Conservation (phyloP, 768 basidiomycete genomes). For the Hypholoma sublateritium region DNA sequence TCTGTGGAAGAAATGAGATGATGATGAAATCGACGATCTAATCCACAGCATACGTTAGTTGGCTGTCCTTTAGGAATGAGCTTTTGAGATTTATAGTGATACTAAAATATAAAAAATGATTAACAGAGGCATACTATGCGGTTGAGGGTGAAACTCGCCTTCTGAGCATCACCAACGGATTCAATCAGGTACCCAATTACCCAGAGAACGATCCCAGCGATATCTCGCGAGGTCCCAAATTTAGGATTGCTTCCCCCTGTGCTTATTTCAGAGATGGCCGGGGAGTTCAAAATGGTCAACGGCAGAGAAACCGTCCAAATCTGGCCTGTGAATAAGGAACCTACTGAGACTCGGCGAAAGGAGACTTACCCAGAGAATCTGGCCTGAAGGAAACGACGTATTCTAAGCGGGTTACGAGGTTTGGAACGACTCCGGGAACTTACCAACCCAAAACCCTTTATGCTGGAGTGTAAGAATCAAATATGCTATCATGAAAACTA, state of each 20-base stretch:
- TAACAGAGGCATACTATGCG: not conserved
- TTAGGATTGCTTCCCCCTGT: conserved; percentile 47
- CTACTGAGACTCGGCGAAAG: not conserved
- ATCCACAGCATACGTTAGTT: conserved; percentile 33
- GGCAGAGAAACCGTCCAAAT: conserved; percentile 67
- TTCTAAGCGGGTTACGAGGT: conserved; percentile 44
- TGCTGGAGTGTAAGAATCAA: not conserved
- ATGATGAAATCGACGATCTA: not conserved
- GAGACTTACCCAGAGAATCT: conserved; percentile 57
- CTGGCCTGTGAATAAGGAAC: conserved; percentile 23
- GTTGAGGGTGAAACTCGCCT: conserved; percentile 32
- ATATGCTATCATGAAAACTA: not conserved
- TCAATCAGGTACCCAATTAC: conserved; percentile 58
- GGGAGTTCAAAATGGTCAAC: conserved; percentile 65
- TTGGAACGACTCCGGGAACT: not conserved
- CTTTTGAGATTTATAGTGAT: conserved; percentile 49
- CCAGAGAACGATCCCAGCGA: conserved; percentile 64
- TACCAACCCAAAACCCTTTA: conserved; percentile 57
- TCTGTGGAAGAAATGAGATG: conserved; percentile 24
- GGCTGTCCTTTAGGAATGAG: conserved; percentile 49
- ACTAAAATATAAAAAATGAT: conserved; percentile 30
- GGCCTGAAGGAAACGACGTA: conserved; percentile 49
- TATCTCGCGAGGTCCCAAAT: conserved; percentile 64
- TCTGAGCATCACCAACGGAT: conserved; percentile 55
- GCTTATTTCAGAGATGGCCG: conserved; percentile 50